Percentiles rank a stretch among this genome's conserved stretches.
Conservation (phyloP, 129 eudicot genomes). For the Mikania micrantha region DNA sequence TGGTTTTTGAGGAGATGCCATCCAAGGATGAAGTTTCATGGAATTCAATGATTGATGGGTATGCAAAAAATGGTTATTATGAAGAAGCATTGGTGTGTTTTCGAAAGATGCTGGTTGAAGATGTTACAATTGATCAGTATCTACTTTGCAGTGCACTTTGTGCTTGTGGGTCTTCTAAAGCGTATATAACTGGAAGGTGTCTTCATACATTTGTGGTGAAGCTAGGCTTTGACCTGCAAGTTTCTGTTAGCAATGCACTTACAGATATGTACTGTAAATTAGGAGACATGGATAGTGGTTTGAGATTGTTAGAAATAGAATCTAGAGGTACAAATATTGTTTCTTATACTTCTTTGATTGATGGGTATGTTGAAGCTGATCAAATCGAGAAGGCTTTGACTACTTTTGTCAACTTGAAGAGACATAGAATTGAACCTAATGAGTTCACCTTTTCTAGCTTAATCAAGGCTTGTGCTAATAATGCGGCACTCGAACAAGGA, state of each 20-base stretch:
- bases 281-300: slow-evolving; percentile 44
- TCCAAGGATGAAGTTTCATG: slow-evolving; percentile 43
- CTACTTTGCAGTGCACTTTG: slow-evolving; percentile 32
- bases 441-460: slow-evolving; percentile 49
- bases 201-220: slow-evolving; percentile 32
- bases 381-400: slow-evolving; percentile 33
- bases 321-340: slow-evolving; percentile 25
- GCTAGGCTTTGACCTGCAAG: slow-evolving; percentile 31
- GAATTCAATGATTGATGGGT: slow-evolving; percentile 51
- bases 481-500: slow-evolving; percentile 50
- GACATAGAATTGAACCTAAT: slow-evolving; percentile 29
- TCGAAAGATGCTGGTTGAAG: slow-evolving; percentile 30
- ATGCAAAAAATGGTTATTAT: slow-evolving; percentile 33
- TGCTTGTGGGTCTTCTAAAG: slow-evolving; percentile 36
- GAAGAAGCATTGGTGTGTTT: slow-evolving; percentile 38
- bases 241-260: slow-evolving; percentile 36
- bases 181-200: slow-evolving; percentile 19
- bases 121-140: slow-evolving; percentile 27
- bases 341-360: slow-evolving; percentile 41
- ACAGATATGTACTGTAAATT: slow-evolving; percentile 42
- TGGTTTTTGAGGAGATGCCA: slow-evolving; percentile 49
- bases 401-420: slow-evolving; percentile 30
- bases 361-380: slow-evolving; percentile 38
- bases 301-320: slow-evolving; percentile 19
- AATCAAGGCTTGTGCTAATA: slow-evolving; percentile 45